Percentiles rank a stretch among this genome's conserved stretches.
phyloP scores from a whole-genome alignment of 2,329 filamentous ascomycete species.

The Capronia coronata region DNA sequence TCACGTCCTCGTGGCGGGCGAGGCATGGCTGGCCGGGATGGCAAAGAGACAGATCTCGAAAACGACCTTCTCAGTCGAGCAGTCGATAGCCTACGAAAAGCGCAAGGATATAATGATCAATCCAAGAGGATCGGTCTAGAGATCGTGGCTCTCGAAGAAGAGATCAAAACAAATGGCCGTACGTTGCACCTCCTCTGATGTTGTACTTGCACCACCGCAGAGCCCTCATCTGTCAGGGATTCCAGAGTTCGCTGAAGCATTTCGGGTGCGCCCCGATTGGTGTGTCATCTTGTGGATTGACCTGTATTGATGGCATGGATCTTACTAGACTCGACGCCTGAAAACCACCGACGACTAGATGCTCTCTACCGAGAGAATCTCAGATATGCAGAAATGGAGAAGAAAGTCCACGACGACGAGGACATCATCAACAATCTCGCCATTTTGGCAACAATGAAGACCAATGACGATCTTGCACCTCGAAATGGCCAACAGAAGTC shows the following conservation, averaged over 20 bases:
- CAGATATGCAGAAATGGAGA: conserved; percentile 45
- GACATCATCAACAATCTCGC: conserved; percentile 47
- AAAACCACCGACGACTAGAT: conserved; percentile 36
- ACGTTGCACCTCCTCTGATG: conserved; percentile 5
- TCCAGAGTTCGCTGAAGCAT: no score
- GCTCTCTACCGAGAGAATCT: conserved; percentile 42
- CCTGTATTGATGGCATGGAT: background rate
- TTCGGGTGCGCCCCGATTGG: no score
- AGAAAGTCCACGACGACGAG: conserved; percentile 44
- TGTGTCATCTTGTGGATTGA: background rate
- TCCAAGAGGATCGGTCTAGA: conserved; percentile 34
- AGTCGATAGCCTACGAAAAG: conserved; percentile 25
- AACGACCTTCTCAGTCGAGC: conserved; percentile 24
- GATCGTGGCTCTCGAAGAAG: conserved; percentile 39
- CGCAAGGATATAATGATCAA: conserved; percentile 25
- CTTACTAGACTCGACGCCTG: conserved; percentile 18
- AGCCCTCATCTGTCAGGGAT: no score
- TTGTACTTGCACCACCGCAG: no score
- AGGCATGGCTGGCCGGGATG: conserved; percentile 22
- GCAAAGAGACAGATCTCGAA: conserved; percentile 26
- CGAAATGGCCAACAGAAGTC: conserved; percentile 40
- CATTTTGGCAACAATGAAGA: conserved; percentile 44
- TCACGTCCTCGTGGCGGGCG: conserved; percentile 24
- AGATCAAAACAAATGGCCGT: conserved; percentile 42
- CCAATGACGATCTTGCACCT: conserved; percentile 42